Evolutionary conservation across 1,284 basidiomycete species (phyloP).

Genomic region (Xerocomus minutiporus): DNA sequence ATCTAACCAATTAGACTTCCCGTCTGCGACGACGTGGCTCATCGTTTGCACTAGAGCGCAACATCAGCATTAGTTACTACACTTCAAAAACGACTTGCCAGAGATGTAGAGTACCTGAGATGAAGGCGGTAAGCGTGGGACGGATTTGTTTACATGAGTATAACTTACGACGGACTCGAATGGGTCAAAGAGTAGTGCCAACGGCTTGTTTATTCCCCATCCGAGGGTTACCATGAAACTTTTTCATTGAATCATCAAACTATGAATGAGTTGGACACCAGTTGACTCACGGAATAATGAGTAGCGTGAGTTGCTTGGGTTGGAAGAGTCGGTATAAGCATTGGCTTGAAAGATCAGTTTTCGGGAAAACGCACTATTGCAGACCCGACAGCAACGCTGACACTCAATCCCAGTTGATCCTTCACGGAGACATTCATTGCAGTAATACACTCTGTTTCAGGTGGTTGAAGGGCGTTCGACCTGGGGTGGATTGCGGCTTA

Average conservation of each 20-base stretch:
- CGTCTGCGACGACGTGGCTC: slow-evolving; percentile 78
- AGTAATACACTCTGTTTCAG: slow-evolving; percentile 68
- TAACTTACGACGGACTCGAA: slow-evolving; percentile 67
- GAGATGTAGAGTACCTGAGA: slow-evolving; percentile 37
- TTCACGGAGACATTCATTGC: slow-evolving; percentile 86
- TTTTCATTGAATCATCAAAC: neutral
- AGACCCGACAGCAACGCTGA: slow-evolving; percentile 86
- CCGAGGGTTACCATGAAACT: slow-evolving; percentile 63
- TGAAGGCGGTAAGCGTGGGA: slow-evolving; percentile 22
- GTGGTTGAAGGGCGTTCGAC: neutral
- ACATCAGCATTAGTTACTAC: slow-evolving; percentile 7
- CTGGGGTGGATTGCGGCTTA: slow-evolving; percentile 19
- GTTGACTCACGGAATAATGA: slow-evolving; percentile 38
- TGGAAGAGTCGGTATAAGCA: neutral
- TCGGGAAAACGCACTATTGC: slow-evolving; percentile 62
- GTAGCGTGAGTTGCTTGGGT: slow-evolving; percentile 77
- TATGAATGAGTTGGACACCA: neutral
- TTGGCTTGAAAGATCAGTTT: neutral
- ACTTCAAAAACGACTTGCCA: slow-evolving; percentile 16
- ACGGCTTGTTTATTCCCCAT: slow-evolving; percentile 67
- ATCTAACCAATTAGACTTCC: slow-evolving; percentile 81
- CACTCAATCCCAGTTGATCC: slow-evolving; percentile 67
- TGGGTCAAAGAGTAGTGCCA: slow-evolving; percentile 74
- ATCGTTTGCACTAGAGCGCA: slow-evolving; percentile 59
- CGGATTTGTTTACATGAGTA: neutral